These are phyloP conservation scores for Pythium phragmiticola DNA, from an alignment of 352 stramenopile species.

Conservation along the genomic window DNA sequence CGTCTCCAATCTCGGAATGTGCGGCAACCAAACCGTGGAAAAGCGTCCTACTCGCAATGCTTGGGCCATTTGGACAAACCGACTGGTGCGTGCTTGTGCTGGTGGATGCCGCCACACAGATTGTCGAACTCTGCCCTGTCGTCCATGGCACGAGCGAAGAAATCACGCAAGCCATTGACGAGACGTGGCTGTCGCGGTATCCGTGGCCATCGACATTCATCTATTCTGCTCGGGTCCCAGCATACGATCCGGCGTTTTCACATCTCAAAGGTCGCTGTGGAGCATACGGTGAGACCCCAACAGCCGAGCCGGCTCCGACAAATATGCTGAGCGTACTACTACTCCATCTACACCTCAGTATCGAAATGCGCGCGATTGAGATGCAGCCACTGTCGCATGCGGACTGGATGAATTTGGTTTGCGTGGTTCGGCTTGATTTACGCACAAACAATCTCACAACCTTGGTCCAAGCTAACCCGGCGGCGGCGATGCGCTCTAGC, in stretches of 20 bases:
- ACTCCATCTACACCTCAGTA: not conserved
- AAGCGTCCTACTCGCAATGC: not conserved
- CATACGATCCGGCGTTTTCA: not conserved
- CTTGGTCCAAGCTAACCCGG: not conserved
- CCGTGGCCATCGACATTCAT: slow-evolving; percentile 2
- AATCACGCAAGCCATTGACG: slow-evolving; percentile 6
- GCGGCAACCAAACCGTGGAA: not conserved
- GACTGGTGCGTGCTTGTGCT: slow-evolving; percentile 4
- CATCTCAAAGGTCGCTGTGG: not conserved
- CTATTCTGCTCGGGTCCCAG: slow-evolving; percentile 1
- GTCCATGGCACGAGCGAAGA: slow-evolving; percentile 2
- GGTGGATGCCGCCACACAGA: slow-evolving; percentile 1
- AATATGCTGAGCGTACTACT: slow-evolving; percentile 1
- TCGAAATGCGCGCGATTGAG: slow-evolving; percentile 10
- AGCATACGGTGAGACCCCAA: not conserved
- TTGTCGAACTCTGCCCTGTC: not conserved
- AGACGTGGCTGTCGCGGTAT: slow-evolving; percentile 6
- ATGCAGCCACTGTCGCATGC: slow-evolving; percentile 5
- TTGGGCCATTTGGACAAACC: slow-evolving; percentile 9
- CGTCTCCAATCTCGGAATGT: no score
- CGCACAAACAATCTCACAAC: not conserved
- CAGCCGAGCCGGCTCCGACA: not conserved
- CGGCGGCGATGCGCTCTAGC: no score
- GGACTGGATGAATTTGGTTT: not conserved
- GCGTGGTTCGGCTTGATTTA: not conserved